Conservation (phyloP, 2,329 filamentous ascomycete genomes). For the Zasmidium cellare region DNA sequence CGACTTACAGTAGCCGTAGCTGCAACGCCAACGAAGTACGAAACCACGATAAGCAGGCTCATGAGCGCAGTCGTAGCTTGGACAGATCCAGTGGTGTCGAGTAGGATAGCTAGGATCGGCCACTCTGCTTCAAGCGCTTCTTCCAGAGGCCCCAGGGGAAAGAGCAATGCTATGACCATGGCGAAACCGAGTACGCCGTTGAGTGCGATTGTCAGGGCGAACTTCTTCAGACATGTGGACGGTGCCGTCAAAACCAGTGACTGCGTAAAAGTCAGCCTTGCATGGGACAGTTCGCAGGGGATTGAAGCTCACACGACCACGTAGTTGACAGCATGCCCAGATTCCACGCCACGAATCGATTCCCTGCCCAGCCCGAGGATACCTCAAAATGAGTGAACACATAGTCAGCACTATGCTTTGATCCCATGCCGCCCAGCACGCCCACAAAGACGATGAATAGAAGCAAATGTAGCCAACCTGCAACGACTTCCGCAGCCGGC, state of each 20-base stretch:
- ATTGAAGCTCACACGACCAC: constrained; percentile 5
- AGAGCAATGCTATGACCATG: constrained; percentile 35
- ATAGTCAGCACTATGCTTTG: constrained; percentile 4
- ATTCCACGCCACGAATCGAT: constrained; percentile 5
- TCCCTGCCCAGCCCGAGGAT: not conserved
- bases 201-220: constrained; percentile 18
- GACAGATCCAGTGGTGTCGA: constrained; percentile 1
- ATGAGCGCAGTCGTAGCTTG: constrained; percentile 1
- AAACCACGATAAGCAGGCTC: not conserved
- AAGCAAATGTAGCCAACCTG: constrained; percentile 51
- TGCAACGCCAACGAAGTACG: not conserved
- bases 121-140: constrained; percentile 1
- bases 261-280: not conserved
- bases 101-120: constrained; percentile 7
- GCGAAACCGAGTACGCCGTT: constrained; percentile 27
- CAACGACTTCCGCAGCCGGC: constrained; percentile 49
- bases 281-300: not conserved
- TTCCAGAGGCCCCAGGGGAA: constrained; percentile 13
- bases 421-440: constrained; percentile 34
- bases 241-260: constrained; percentile 5
- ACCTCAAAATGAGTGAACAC: constrained; percentile 4
- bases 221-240: constrained; percentile 25
- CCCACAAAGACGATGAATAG: constrained; percentile 56
- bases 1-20: constrained; percentile 1
- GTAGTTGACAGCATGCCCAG: constrained; percentile 3